These are phyloP conservation scores for Camelina hispida DNA, from an alignment of 345 rosid genomes.

Conservation along the genomic window DNA sequence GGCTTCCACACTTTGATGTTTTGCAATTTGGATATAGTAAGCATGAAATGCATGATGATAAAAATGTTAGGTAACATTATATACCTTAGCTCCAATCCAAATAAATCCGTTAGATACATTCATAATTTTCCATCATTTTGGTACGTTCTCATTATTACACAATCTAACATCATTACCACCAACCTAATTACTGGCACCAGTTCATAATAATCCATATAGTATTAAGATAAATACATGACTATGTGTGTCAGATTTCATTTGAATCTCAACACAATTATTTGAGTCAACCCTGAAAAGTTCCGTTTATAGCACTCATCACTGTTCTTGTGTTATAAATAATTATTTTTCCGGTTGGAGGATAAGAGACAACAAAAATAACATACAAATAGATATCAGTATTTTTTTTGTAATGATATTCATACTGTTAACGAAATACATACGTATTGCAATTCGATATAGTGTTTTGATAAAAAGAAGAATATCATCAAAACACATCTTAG, in stretches of 20 bases:
- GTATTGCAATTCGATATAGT: background rate
- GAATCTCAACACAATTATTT: background rate
- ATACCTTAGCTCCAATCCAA: conserved; percentile 23
- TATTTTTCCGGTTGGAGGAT: conserved; percentile 28
- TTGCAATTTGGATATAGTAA: conserved; percentile 5
- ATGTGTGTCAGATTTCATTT: conserved; percentile 23
- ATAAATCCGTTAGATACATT: conserved; percentile 30
- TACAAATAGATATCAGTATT: background rate
- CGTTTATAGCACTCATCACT: conserved; percentile 40
- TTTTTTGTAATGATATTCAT: background rate
- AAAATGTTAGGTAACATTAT: conserved; percentile 19
- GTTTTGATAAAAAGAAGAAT: background rate
- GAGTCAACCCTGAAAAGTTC: conserved; percentile 33
- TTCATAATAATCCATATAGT: conserved; percentile 26
- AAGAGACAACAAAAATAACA: conserved; percentile 19
- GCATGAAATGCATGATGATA: conserved; percentile 17
- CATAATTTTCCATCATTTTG: conserved; percentile 38
- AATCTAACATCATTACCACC: conserved; percentile 45
- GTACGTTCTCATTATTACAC: conserved; percentile 41
- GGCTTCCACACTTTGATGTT: background rate
- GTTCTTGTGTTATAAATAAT: conserved; percentile 16
- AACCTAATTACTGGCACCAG: conserved; percentile 38
- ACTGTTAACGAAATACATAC: background rate
- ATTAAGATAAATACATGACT: background rate
- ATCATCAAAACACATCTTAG: background rate